Percentiles rank a stretch among this genome's conserved stretches.
Evolutionary conservation across 768 basidiomycete genomes (phyloP).

Genomic region (Calocybe indica): DNA sequence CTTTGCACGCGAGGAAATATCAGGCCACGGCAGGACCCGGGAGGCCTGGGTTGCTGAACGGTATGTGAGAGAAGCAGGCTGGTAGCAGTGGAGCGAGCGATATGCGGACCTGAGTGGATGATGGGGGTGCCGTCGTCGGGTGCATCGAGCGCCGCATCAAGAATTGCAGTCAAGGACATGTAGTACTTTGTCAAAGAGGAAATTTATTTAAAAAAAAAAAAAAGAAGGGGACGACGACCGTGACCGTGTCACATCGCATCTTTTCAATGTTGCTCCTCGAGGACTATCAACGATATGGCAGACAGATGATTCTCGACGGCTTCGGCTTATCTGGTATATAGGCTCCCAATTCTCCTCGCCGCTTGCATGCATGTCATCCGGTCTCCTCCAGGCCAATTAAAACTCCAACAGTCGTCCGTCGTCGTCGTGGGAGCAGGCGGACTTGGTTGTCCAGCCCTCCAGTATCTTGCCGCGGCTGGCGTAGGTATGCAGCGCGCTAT

Average conservation of each 20-base stretch:
- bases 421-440: slow-evolving; percentile 94
- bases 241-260: too few species aligned
- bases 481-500: slow-evolving; percentile 52
- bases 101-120: slow-evolving; percentile 28
- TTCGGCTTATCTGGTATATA: slow-evolving; percentile 78
- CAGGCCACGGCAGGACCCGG: slow-evolving; percentile 64
- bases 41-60: slow-evolving; percentile 35
- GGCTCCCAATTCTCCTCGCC: not conserved
- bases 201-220: too few species aligned
- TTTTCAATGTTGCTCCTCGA: slow-evolving; percentile 32
- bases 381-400: slow-evolving; percentile 65
- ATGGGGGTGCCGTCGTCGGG: slow-evolving; percentile 26
- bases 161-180: slow-evolving; percentile 16
- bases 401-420: slow-evolving; percentile 67
- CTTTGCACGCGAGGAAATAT: slow-evolving; percentile 82
- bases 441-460: slow-evolving; percentile 90
- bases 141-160: slow-evolving; percentile 13
- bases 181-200: not conserved
- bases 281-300: slow-evolving; percentile 88
- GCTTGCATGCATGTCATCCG: slow-evolving; percentile 1
- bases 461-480: slow-evolving; percentile 90
- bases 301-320: slow-evolving; percentile 92
- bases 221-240: too few species aligned
- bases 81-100: not conserved
- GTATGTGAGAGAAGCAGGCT: slow-evolving; percentile 8